phyloP scores from a whole-genome alignment of 1,139 yeast species.

The Lodderomyces jiufengensis region DNA sequence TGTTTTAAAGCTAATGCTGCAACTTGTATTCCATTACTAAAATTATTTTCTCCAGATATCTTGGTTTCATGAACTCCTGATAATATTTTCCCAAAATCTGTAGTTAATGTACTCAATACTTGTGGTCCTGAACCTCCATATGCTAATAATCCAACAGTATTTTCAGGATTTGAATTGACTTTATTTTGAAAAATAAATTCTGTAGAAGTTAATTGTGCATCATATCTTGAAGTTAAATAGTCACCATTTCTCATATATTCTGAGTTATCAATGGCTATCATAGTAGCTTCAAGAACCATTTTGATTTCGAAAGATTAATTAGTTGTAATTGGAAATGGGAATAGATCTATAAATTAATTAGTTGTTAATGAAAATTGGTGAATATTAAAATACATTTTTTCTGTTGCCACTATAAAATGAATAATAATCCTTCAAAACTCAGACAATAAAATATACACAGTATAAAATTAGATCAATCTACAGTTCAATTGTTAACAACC shows the following conservation, averaged over 20 bases:
- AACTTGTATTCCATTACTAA: conserved; percentile 86
- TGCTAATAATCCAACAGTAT: conserved; percentile 85
- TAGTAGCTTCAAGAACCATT: conserved; percentile 95
- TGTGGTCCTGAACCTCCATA: conserved; percentile 84
- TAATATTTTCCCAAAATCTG: conserved; percentile 82
- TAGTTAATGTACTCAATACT: conserved; percentile 83
- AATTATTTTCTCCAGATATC: conserved; percentile 64
- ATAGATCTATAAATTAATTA: too few relatives aligned
- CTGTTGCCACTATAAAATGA: conserved; percentile 6
- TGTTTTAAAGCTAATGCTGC: conserved; percentile 97
- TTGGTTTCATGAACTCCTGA: conserved; percentile 85
- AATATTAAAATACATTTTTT: too few relatives aligned
- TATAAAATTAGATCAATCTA: too few relatives aligned
- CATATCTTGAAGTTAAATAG: conserved; percentile 82
- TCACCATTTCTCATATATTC: conserved; percentile 97
- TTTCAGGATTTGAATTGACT: conserved; percentile 87
- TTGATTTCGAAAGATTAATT: conserved; percentile 13
- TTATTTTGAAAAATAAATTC: conserved; percentile 84
- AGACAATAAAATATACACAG: neutral
- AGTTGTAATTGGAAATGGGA: neutral
- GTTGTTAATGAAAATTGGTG: too few relatives aligned
- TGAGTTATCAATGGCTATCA: conserved; percentile 92
- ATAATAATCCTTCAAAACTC: too few relatives aligned
- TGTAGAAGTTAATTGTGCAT: conserved; percentile 92
- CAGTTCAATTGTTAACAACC: neutral